Evolutionary conservation across 2,329 filamentous ascomycete genomes (phyloP), one percentile per base, ranked within the genome.

Genomic region (Penicillium sp.): DNA sequence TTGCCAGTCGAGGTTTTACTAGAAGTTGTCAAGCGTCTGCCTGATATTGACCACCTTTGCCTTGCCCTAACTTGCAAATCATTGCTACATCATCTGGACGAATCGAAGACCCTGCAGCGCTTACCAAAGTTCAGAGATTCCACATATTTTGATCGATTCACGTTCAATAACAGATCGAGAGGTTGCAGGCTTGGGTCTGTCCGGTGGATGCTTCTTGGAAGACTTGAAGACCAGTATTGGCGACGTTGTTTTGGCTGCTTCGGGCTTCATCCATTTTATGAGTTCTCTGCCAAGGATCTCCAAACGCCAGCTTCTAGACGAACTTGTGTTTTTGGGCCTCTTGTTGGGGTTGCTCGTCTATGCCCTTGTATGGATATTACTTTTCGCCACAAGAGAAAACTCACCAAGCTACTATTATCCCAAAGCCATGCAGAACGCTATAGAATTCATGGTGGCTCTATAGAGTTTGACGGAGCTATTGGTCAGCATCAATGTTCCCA

Each of bases 301-400:
- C 9, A 47, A 26, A 47, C 45, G 2, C 24, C 21, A 12, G 45
- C 45, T 47, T 47, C 23, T 8, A 47, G n/a, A 18, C 45, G 45
- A 47, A 47, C 45, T 12, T 47, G 38, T 18, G n/a, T 47, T 3
- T 47, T 26, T 30, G 45, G 45, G 23, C 45, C 23, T 47, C 45
- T 47, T 20, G 45, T 47, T 30, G 23, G 23, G 5, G 28, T 28
- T 16, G 45, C 28, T 30, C 23, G 23, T 47, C 21, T 47, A 16
- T 47, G 45, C 28, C 45, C 45, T 47, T 47, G 45, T 47, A 47
- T 47, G 45, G 11, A 47, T 47, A 47, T 47, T 21, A 30, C 45
- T 0, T 47, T 47, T 28, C 21, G 45, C 12, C 21, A 47, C 23
- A 47, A 47, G 23, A 47, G 45, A 26, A 47, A 47, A n/a, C 45